These are phyloP conservation scores for Trichoderma harzianum DNA, from an alignment of 2,329 filamentous ascomycete genomes.

Conservation along the genomic window DNA sequence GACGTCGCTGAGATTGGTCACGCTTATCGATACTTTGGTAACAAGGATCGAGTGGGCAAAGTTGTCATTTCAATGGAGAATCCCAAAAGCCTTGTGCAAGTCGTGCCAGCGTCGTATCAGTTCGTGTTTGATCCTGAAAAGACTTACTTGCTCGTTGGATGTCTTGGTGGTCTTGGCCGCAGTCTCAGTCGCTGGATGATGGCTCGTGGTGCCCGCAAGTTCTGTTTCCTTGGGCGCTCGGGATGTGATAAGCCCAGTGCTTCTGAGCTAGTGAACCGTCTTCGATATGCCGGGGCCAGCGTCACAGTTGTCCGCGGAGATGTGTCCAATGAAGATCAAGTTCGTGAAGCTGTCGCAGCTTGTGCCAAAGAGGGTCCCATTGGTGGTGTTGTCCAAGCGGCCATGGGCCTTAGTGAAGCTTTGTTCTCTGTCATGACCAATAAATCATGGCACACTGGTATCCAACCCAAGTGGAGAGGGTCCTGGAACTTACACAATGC, in stretches of 20 bases:
- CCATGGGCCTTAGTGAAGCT: slow-evolving; percentile 38
- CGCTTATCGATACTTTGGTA: slow-evolving; percentile 23
- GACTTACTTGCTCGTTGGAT: slow-evolving; percentile 26
- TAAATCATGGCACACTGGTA: slow-evolving; percentile 28
- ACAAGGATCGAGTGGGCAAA: slow-evolving; percentile 24
- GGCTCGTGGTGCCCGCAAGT: slow-evolving; percentile 29
- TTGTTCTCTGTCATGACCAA: slow-evolving; percentile 35
- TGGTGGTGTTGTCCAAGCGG: slow-evolving; percentile 39
- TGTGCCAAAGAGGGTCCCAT: slow-evolving; percentile 29
- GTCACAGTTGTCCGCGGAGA: slow-evolving; percentile 32
- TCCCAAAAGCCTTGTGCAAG: slow-evolving; percentile 4
- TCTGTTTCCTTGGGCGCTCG: slow-evolving; percentile 24
- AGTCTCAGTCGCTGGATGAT: slow-evolving; percentile 31
- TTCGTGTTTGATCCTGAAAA: slow-evolving; percentile 21
- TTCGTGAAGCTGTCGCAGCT: slow-evolving; percentile 25
- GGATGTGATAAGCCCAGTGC: slow-evolving; percentile 27
- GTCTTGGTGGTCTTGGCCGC: slow-evolving; percentile 33
- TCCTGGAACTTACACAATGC: slow-evolving; percentile 34
- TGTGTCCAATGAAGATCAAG: slow-evolving; percentile 29
- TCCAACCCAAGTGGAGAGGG: slow-evolving; percentile 32
- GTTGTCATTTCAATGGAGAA: slow-evolving; percentile 35
- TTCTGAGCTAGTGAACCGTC: slow-evolving; percentile 20
- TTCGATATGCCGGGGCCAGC: slow-evolving; percentile 27
- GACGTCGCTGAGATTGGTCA: slow-evolving; percentile 11
- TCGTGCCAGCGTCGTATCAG: background rate